Percentiles rank a stretch among this genome's conserved stretches.
Conservation (phyloP, 768 basidiomycete genomes). For the Symmetrospora coprosmae region DNA sequence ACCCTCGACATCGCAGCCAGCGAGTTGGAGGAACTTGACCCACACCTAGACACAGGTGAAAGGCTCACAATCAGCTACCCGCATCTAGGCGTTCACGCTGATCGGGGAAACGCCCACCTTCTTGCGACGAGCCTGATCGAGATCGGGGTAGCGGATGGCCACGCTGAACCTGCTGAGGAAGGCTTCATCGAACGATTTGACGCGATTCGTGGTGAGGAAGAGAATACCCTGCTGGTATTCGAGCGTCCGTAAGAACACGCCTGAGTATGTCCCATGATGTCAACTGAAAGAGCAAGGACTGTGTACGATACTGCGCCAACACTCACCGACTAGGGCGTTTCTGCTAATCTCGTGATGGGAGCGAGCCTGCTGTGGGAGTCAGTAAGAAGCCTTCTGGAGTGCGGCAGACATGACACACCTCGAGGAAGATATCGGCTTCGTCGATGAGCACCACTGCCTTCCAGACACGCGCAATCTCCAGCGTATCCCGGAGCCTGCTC, state of each 20-base stretch:
- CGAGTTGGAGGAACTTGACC: too few relatives aligned
- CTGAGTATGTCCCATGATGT: too few relatives aligned
- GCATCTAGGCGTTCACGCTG: too few relatives aligned
- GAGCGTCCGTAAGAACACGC: constrained; percentile 20
- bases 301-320: too few relatives aligned
- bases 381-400: too few relatives aligned
- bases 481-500: neutral
- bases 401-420: too few relatives aligned
- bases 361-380: too few relatives aligned
- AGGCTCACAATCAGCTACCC: too few relatives aligned
- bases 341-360: neutral
- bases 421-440: constrained; percentile 22
- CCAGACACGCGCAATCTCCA: constrained; percentile 19
- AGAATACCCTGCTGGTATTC: constrained; percentile 15
- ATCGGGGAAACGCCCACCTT: constrained; percentile 40
- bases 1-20: too few relatives aligned
- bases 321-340: constrained; percentile 13
- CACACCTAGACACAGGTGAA: too few relatives aligned
- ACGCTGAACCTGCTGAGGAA: constrained; percentile 24
- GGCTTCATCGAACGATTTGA: constrained; percentile 22
- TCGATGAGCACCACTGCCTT: constrained; percentile 19
- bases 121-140: neutral
- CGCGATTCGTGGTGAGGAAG: constrained; percentile 24
- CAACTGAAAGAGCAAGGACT: too few relatives aligned
- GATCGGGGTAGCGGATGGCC: constrained; percentile 20